Evolutionary conservation across 2,329 filamentous ascomycete species (phyloP), one percentile per base, ranked within the genome.

Genomic region (Fusarium sp.): DNA sequence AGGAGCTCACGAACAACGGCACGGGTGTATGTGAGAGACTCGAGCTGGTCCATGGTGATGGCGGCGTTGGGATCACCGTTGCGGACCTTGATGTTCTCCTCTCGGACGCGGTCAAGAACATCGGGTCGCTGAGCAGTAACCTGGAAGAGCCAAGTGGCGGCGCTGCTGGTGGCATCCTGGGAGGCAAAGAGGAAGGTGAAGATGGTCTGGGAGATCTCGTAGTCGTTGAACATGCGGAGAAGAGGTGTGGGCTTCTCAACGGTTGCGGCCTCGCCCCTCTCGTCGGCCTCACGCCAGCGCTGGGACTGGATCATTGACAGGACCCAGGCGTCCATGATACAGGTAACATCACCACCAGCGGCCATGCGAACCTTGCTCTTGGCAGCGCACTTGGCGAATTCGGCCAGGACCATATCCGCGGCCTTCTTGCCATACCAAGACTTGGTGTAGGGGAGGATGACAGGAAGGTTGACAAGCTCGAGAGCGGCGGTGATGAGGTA

Each of bases 161-260:
- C 94, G 71, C 92, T 96, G 79, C 90, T 95, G 61, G 95, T 97
- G 66, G 95, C 95, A 76, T 99, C 95, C 79, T 98, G 95, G 4
- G 93, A 97, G 59, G 95, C 94, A 78, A 98, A 98, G 60, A 98
- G 84, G 82, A 98, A 97, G 45, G 94, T 96, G 80, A 97, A 97
- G 72, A 98, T 76, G 21, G 94, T 97, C 82, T 95, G 91, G 53
- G 92, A 85, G 71, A 98, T 97, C 78, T 98, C 93, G 71, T 89
- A 90, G 74, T 98, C 91, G 77, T 84, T 88, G 78, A 97, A 98
- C 68, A 91, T 88, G 72, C 94, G 91, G 51, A 98, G 84, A 25
- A 96, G 75, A 68, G 90, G 91, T 17, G 86, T 78, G 48, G 94
- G 94, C 85, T 97, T 97, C 77, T 91, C 88, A 7, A 90, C 78